A percentile compares a stretch with the other conserved stretches of the same genome.
phyloP scores from a whole-genome alignment of 169 alveolate genomes.

The Cardiosporidium cionae region DNA sequence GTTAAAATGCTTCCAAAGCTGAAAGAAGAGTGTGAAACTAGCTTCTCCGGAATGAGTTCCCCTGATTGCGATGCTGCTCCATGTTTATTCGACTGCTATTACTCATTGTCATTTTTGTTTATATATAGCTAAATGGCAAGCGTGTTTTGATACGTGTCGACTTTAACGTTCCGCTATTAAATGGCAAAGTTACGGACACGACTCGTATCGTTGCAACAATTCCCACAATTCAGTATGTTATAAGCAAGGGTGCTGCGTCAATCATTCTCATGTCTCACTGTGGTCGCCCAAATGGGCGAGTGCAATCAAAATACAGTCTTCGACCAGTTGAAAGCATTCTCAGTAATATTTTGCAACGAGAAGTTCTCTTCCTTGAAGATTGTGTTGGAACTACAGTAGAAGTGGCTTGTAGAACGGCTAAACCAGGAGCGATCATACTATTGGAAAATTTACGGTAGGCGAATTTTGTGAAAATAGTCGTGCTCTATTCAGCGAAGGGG shows the following conservation, averaged over 20 bases:
- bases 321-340: conserved; percentile 81
- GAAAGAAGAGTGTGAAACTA: no score
- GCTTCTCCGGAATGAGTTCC: no score
- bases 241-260: conserved; percentile 80
- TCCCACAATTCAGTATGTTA: conserved; percentile 83
- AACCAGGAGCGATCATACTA: conserved; percentile 77
- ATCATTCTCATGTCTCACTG: conserved; percentile 88
- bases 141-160: conserved; percentile 93
- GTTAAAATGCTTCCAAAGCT: no score
- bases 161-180: conserved; percentile 91
- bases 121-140: conserved; percentile 77
- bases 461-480: no score
- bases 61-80: no score
- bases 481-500: no score
- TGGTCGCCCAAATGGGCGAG: conserved; percentile 95
- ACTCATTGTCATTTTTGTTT: no score
- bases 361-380: conserved; percentile 82
- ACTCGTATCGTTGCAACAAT: conserved; percentile 87
- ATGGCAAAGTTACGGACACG: conserved; percentile 80
- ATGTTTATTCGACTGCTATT: no score
- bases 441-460: conserved; percentile 89
- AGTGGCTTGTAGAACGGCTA: conserved; percentile 66
- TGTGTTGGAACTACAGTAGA: conserved; percentile 89
- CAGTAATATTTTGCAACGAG: conserved; percentile 61
- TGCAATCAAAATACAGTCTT: conserved; percentile 77